These are phyloP conservation scores for Alternaria sp. DNA, from an alignment of 2,329 filamentous ascomycete species.

Conservation along the genomic window DNA sequence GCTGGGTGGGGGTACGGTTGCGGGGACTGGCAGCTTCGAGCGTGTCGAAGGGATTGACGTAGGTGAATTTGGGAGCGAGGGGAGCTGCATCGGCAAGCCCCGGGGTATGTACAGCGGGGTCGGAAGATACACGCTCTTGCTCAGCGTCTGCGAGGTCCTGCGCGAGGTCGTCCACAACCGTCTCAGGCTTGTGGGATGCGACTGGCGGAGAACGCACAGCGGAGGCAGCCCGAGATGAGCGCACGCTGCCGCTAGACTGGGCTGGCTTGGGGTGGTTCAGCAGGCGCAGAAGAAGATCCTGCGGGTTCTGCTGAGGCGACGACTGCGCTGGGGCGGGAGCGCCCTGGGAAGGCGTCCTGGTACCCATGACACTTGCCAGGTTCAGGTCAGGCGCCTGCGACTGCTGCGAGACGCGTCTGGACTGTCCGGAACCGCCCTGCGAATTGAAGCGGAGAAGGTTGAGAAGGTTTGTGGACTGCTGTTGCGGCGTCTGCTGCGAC, in stretches of 20 bases:
- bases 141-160: conserved; percentile 57
- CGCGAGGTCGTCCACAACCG: conserved; percentile 54
- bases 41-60: conserved; percentile 76
- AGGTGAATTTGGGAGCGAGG: conserved; percentile 66
- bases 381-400: conserved; percentile 61
- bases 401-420: conserved; percentile 47
- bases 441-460: conserved; percentile 72
- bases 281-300: conserved; percentile 85
- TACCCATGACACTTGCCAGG: conserved; percentile 65
- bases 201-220: conserved; percentile 41
- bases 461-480: conserved; percentile 64
- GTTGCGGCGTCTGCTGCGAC: conserved; percentile 51
- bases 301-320: conserved; percentile 67
- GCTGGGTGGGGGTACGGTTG: conserved; percentile 52
- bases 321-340: conserved; percentile 39
- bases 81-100: conserved; percentile 45
- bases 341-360: conserved; percentile 49
- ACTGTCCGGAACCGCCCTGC: conserved; percentile 50
- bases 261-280: conserved; percentile 74
- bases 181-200: conserved; percentile 50
- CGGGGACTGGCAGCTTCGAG: conserved; percentile 71
- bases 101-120: conserved; percentile 34
- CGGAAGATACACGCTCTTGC: conserved; percentile 49
- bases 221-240: conserved; percentile 35
- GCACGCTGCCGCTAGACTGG: conserved; percentile 35